Base-by-base conservation (phyloP, 495 filamentous ascomycete genomes). In the Aeminium ludgeri region DNA sequence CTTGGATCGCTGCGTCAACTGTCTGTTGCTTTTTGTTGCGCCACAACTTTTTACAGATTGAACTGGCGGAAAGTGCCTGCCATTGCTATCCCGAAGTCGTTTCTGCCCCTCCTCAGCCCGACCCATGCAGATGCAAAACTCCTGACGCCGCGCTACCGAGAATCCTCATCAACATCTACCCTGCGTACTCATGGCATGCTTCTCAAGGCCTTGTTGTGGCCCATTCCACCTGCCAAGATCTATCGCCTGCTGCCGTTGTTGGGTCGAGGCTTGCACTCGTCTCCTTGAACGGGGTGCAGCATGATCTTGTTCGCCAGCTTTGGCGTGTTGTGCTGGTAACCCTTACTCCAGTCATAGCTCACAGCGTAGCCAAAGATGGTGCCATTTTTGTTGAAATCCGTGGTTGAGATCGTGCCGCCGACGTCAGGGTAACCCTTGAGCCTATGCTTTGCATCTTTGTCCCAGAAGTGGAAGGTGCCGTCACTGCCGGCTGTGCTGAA, bases 301-400 rank as follows among this genome's bases (percentile, higher is more conserved):
- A 91, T 86, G 40, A 95, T 73, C 60, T 89, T 91, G 58, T 77
- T 86, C 5, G 76, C 68, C 30, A 71, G 68, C 46, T 74, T 66
- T 16, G 69, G 74, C 20, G 57, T 83, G 57, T 89, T 87, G 20
- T 57, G 67, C 6, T 69, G 64, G 59, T 82, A 87, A 10, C 86
- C 86, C 60, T 91, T 91, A 55, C 78, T 81, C 86, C 86, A 95
- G 63, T 95, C 86, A 51, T 95, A 95, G 52, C 81, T 86, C 20
- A 91, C 72, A 5, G 85, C 79, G 53, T 94, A 95, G 13, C 84
- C 86, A 54, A 93, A 91, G 49, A 87, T 81, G 49, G 64, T 73
- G 35, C 85, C 86, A 38, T 62, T 73, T 35, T 70, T 61, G 56
- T 80, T 81, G 68, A 94, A 95, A 6, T 66, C 73, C 8, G 77